A percentile compares a stretch with the other conserved stretches of the same genome.
phyloP scores from a whole-genome alignment of 2,329 filamentous ascomycete species.

The Knoxdaviesia capensis region DNA sequence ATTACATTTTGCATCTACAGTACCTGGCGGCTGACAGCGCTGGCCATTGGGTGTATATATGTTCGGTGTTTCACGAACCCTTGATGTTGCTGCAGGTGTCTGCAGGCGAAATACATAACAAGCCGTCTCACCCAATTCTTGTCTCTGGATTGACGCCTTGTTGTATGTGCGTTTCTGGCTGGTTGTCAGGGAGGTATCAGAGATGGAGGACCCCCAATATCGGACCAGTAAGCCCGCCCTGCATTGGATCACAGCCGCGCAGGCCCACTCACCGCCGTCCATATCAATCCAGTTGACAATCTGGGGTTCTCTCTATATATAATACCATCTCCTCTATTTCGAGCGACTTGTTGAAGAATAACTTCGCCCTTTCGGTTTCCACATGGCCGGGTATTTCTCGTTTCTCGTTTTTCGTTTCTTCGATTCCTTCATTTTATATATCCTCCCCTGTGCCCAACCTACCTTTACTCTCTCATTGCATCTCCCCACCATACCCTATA shows the following conservation, averaged over 20 bases:
- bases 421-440: background rate
- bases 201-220: background rate
- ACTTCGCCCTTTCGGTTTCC: background rate
- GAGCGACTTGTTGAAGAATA: background rate
- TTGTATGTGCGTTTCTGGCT: background rate
- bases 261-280: background rate
- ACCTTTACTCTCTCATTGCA: background rate
- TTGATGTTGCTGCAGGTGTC: too few species aligned
- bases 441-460: background rate
- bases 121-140: too few species aligned
- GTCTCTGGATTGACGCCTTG: background rate
- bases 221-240: too few species aligned
- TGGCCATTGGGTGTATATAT: too few species aligned
- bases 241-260: background rate
- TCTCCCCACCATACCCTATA: background rate
- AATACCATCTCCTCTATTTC: background rate
- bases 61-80: too few species aligned
- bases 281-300: background rate
- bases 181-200: background rate
- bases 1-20: too few species aligned
- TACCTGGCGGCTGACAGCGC: too few species aligned
- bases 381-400: background rate
- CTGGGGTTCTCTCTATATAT: background rate
- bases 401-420: background rate
- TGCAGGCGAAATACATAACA: too few species aligned